A percentile compares a stretch with the other conserved stretches of the same genome.
Conservation (phyloP, 202 grass and related monocot genomes). For the Dendrocalamus latiflorus region DNA sequence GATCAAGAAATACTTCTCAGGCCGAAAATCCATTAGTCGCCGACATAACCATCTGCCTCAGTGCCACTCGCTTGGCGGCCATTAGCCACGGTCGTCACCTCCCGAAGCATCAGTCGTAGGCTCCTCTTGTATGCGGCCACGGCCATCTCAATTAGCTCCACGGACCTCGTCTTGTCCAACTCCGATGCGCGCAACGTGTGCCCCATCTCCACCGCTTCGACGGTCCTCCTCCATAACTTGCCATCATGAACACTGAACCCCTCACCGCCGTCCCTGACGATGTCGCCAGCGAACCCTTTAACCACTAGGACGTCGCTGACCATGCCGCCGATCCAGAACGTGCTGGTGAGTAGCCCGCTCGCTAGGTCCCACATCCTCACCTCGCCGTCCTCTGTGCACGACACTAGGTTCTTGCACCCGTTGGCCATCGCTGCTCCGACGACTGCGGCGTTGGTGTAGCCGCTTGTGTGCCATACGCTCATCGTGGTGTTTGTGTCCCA, state of each 20-base stretch:
- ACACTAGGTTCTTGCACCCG: not conserved
- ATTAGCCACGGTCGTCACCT: not conserved
- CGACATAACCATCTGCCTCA: not conserved
- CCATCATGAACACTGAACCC: not conserved
- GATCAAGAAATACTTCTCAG: no score
- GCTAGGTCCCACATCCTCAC: not conserved
- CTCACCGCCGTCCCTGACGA: not conserved
- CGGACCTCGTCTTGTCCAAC: not conserved
- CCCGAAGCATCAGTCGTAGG: conserved; percentile 6
- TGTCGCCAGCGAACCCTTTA: not conserved
- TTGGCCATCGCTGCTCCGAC: not conserved
- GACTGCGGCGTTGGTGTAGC: not conserved
- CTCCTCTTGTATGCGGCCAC: not conserved
- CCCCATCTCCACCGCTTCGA: not conserved
- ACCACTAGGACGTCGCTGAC: not conserved
- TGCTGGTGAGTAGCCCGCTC: not conserved
- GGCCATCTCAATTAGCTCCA: conserved; percentile 9
- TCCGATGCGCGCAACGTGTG: not conserved
- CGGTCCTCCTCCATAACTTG: not conserved
- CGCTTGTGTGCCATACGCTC: not conserved
- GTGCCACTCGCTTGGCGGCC: not conserved
- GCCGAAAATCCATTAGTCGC: not conserved
- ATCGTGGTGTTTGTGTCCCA: not conserved
- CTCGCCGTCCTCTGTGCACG: conserved; percentile 29
- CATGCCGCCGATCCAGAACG: not conserved